Base-by-base conservation (phyloP, 2,329 filamentous ascomycete species). In the Lasiodiplodia citricola region DNA sequence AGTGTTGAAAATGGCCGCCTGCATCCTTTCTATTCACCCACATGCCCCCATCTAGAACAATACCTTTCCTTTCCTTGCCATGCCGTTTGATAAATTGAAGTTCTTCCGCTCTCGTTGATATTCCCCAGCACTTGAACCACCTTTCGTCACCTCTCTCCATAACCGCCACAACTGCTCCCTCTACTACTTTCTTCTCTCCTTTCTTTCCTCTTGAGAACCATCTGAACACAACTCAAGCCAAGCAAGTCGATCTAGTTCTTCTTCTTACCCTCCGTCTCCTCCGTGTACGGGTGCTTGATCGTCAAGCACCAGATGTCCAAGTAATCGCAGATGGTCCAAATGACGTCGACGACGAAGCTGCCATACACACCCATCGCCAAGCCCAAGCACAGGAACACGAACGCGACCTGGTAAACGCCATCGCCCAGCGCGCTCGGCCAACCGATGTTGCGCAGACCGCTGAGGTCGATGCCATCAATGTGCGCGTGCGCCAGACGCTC, bases 251-350 rank as follows among this genome's bases (percentile, higher is more conserved):
- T n/a, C 55, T 57, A 35, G 18, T 28, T 38, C 55, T 57, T 41
- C 55, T 57, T 57, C 55, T 38, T 23, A 10, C 6, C 31, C 55
- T 37, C 55, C 31, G 37, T 74, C 55, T 76, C 79, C 68, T 84
- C 83, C 44, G 83, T 77, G 70, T 85, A 85, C 0, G 88, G 88
- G 75, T 98, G 90, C 87, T 99, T 99, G 83, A 99, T 99, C 1
- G 92, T 97, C 78, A 99, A 84, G 78, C 96, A 99, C 93, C 94
- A 98, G 73, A 99, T 99, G 78, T 99, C 96, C 70, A 98, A 86
- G 79, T 97, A 97, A 79, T 99, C 96, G 82, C 96, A 99, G 74
- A 99, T 98, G 37, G 93, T 96, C 70, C 96, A 93, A 73, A 99
- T 97, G 68, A 98, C 94, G 78, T 98, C 96, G 38, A 97, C 92